Percentiles rank a stretch among this genome's conserved stretches.
Evolutionary conservation across 352 stramenopile genomes (phyloP).

Genomic region (Globisporangium cylindrosporum): DNA sequence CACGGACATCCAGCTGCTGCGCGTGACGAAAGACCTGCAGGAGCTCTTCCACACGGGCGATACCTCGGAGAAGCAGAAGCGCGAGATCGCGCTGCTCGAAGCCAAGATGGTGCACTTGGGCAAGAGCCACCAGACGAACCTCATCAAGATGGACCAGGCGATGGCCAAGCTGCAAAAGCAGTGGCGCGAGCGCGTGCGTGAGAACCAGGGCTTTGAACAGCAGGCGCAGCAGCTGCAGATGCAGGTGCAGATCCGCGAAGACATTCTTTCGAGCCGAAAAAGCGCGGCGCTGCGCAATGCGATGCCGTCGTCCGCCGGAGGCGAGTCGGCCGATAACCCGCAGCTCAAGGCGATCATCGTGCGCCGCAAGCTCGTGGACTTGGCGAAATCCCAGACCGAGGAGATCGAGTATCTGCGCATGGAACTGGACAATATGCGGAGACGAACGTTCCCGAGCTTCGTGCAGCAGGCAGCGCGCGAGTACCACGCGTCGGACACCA

Average conservation of each 20-base stretch:
- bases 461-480: constrained; percentile 41
- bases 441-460: constrained; percentile 92
- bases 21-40: constrained; percentile 92
- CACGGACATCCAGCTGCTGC: constrained; percentile 91
- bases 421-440: constrained; percentile 89
- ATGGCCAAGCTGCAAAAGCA: constrained; percentile 53
- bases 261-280: constrained; percentile 79
- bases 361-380: constrained; percentile 86
- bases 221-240: constrained; percentile 77
- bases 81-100: constrained; percentile 67
- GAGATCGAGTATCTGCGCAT: constrained; percentile 89
- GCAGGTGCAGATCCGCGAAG: constrained; percentile 86
- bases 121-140: constrained; percentile 54
- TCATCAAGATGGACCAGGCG: constrained; percentile 61
- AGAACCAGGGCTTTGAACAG: constrained; percentile 79
- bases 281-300: constrained; percentile 39
- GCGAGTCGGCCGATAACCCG: constrained; percentile 19
- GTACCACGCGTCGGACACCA: constrained; percentile 26
- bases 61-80: constrained; percentile 74
- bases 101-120: constrained; percentile 66
- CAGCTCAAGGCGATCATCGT: constrained; percentile 88
- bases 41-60: constrained; percentile 87
- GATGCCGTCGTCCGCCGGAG: not conserved
- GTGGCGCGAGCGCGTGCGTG: constrained; percentile 59
- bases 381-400: constrained; percentile 87